phyloP scores from a whole-genome alignment of 2,329 filamentous ascomycete genomes.

The Phialophora verrucosa region DNA sequence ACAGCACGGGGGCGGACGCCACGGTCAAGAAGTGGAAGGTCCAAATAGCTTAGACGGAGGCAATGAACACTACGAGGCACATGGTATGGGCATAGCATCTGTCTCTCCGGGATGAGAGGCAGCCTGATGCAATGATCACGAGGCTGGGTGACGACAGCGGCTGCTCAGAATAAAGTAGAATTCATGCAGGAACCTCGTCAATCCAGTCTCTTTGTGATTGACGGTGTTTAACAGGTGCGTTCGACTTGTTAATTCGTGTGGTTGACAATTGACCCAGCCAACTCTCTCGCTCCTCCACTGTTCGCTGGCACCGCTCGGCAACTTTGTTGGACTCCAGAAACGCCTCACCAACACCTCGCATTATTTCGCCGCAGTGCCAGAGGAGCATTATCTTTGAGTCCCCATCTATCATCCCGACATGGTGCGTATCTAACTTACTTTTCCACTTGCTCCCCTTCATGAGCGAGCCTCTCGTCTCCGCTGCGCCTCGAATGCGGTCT shows the following conservation, averaged over 20 bases:
- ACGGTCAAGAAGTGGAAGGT: conserved; percentile 88
- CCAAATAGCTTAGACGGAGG: conserved; percentile 45
- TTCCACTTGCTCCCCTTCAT: background rate
- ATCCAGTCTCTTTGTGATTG: background rate
- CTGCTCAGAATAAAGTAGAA: background rate
- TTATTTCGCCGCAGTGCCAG: background rate
- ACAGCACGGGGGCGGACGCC: conserved; percentile 84
- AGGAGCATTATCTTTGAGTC: background rate
- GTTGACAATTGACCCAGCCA: background rate
- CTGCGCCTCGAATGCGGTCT: background rate
- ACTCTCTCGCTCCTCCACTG: background rate
- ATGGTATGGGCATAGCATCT: conserved; percentile 4
- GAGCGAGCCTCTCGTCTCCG: background rate
- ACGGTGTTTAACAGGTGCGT: background rate
- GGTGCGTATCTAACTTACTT: background rate
- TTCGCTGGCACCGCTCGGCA: background rate
- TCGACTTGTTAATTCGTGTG: background rate
- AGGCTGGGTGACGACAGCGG: conserved; percentile 5
- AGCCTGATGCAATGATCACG: conserved; percentile 16
- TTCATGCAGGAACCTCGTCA: background rate
- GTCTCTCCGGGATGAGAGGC: conserved; percentile 13
- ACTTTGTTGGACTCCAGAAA: background rate
- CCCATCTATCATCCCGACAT: background rate
- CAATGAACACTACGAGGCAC: conserved; percentile 16
- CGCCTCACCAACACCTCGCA: background rate